Percentiles rank a stretch among this genome's conserved stretches.
Evolutionary conservation across 2,329 filamentous ascomycete species (phyloP).

Genomic region (Hypoxylon sp.): DNA sequence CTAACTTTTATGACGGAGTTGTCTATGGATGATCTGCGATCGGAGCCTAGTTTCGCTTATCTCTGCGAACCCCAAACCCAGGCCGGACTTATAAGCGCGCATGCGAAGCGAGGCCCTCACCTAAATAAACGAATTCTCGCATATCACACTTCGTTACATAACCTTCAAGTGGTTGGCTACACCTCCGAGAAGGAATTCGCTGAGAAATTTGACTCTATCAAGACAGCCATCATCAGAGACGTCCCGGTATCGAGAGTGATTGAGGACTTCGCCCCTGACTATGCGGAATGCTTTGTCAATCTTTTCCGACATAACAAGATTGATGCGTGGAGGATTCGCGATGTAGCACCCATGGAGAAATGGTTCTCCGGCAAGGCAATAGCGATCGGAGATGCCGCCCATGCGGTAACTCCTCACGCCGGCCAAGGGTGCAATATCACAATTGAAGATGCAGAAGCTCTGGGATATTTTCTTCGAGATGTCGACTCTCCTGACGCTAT

Average conservation of each 20-base stretch:
- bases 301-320: slow-evolving; percentile 39
- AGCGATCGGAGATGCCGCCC: slow-evolving; percentile 48
- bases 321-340: slow-evolving; percentile 46
- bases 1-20: slow-evolving; percentile 44
- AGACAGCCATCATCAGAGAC: slow-evolving; percentile 44
- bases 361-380: slow-evolving; percentile 47
- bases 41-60: slow-evolving; percentile 39
- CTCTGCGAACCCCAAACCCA: slow-evolving; percentile 36
- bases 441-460: slow-evolving; percentile 48
- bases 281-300: slow-evolving; percentile 37
- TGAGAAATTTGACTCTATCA: slow-evolving; percentile 41
- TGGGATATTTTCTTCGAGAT: slow-evolving; percentile 40
- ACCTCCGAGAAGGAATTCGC: slow-evolving; percentile 44
- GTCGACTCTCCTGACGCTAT: slow-evolving; percentile 32
- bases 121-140: slow-evolving; percentile 42
- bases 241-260: slow-evolving; percentile 36
- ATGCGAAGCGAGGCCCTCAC: slow-evolving; percentile 27
- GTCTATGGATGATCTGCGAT: slow-evolving; percentile 37
- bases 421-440: slow-evolving; percentile 48
- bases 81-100: slow-evolving; percentile 40
- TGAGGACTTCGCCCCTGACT: slow-evolving; percentile 41
- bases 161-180: slow-evolving; percentile 45
- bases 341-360: slow-evolving; percentile 41
- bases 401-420: slow-evolving; percentile 46
- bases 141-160: slow-evolving; percentile 41